A percentile compares a stretch with the other conserved stretches of the same genome.
Conservation (phyloP, 2,329 filamentous ascomycete species). For the Hysterium pulicare region DNA sequence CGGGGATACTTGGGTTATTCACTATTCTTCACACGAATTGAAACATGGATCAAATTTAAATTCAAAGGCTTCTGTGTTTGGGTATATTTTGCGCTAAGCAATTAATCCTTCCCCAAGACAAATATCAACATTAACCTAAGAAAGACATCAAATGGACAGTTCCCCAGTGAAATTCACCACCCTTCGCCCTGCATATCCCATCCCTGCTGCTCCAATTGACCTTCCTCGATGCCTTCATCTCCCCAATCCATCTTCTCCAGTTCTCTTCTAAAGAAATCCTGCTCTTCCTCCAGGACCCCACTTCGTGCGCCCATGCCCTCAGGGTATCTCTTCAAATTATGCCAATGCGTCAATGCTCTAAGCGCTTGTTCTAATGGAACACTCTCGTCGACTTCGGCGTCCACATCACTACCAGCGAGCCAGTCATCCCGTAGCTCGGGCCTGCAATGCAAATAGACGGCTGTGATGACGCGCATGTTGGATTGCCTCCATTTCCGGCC, state of each 20-base stretch:
- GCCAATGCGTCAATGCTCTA: conserved; percentile 88
- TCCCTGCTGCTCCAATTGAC: conserved; percentile 3
- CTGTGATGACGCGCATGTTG: conserved; percentile 98
- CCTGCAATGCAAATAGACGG: conserved; percentile 88
- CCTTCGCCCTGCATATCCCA: conserved; percentile 3
- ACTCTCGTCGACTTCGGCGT: conserved; percentile 90
- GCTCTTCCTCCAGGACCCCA: conserved; percentile 42
- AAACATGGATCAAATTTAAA: too few species aligned
- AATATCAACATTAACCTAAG: too few species aligned
- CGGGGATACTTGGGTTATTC: too few species aligned
- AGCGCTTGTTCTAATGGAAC: conserved; percentile 89
- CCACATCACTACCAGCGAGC: conserved; percentile 85
- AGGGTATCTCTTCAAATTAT: conserved; percentile 79
- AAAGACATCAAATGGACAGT: too few species aligned
- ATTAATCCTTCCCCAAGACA: too few species aligned
- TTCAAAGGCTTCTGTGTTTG: too few species aligned
- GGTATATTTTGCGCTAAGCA: too few species aligned
- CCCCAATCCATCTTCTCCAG: conserved; percentile 49
- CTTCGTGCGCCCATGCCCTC: conserved; percentile 62
- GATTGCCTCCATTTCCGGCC: conserved; percentile 96
- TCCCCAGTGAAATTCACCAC: too few species aligned
- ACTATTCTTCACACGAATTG: too few species aligned
- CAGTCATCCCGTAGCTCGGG: conserved; percentile 94
- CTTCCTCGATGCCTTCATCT: conserved; percentile 5
- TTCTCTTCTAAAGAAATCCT: conserved; percentile 49